Conservation (phyloP, 2,329 filamentous ascomycete species). For the Cladosporium sp. region DNA sequence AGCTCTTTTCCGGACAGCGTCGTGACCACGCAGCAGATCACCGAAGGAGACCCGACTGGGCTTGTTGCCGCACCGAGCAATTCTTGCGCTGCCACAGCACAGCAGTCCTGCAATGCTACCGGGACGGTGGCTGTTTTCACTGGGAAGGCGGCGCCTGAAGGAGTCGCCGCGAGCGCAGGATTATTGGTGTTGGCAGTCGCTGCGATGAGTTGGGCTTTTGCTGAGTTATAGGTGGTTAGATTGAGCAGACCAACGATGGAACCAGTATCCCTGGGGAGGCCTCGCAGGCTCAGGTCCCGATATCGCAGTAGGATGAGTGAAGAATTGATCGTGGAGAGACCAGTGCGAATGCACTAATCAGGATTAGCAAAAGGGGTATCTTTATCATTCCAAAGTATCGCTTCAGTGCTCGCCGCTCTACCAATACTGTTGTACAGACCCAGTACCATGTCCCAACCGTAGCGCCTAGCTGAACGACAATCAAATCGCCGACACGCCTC, state of each 20-base stretch:
- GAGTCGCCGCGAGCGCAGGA: background rate
- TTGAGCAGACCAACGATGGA: too few relatives aligned
- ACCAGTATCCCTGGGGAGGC: too few relatives aligned
- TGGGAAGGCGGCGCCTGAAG: background rate
- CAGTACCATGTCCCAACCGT: background rate
- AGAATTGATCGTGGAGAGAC: too few relatives aligned
- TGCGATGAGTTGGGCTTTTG: constrained; percentile 2
- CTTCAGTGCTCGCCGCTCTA: background rate
- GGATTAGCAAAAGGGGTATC: background rate
- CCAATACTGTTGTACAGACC: background rate
- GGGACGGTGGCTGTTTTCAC: background rate
- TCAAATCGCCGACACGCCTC: background rate
- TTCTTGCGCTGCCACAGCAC: background rate
- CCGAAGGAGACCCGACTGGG: background rate
- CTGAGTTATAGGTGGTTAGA: background rate
- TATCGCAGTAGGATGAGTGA: too few relatives aligned
- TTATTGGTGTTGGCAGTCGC: background rate
- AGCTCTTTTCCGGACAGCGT: background rate
- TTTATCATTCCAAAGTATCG: background rate
- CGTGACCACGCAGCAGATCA: background rate
- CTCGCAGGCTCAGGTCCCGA: too few relatives aligned
- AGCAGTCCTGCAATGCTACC: background rate
- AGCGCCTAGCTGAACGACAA: constrained; percentile 4
- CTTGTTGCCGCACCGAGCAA: background rate
- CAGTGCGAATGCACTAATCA: too few relatives aligned